A percentile compares a stretch with the other conserved stretches of the same genome.
These are phyloP conservation scores for Coelastrella sp. DNA, from an alignment of 139 green algal species.

Conservation along the genomic window DNA sequence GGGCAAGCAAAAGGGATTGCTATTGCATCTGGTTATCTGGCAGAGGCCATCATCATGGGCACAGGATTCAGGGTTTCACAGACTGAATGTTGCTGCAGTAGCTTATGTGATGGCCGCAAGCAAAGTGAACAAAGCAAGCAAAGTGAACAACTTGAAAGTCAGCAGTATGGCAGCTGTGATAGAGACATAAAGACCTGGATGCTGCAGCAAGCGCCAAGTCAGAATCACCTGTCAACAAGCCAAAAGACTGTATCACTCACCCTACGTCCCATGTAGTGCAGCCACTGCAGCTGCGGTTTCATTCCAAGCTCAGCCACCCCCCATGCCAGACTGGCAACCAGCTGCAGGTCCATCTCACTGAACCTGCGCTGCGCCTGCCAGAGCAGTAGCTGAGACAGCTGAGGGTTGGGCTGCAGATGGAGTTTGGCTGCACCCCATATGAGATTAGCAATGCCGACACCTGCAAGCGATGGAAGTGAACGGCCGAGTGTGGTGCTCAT, in stretches of 20 bases:
- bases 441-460: slow-evolving; percentile 11
- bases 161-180: not conserved
- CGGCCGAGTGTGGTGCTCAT: not conserved
- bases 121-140: not conserved
- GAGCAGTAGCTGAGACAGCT: slow-evolving; percentile 12
- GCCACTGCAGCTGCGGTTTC: not conserved
- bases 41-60: no score
- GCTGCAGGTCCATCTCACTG: slow-evolving; percentile 18
- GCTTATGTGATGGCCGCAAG: not conserved
- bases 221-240: not conserved
- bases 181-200: not conserved
- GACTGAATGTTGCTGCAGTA: no score
- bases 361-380: slow-evolving; percentile 41
- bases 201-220: not conserved
- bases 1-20: no score
- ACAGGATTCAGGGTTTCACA: no score
- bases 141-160: not conserved
- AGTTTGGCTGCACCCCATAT: slow-evolving; percentile 21
- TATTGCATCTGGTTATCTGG: no score
- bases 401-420: not conserved
- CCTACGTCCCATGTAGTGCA: not conserved
- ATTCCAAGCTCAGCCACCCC: slow-evolving; percentile 1
- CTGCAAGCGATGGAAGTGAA: not conserved
- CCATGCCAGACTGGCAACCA: slow-evolving; percentile 6
- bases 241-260: not conserved